phyloP scores from a whole-genome alignment of 805 yeast genomes.

The Candida patagonica region DNA sequence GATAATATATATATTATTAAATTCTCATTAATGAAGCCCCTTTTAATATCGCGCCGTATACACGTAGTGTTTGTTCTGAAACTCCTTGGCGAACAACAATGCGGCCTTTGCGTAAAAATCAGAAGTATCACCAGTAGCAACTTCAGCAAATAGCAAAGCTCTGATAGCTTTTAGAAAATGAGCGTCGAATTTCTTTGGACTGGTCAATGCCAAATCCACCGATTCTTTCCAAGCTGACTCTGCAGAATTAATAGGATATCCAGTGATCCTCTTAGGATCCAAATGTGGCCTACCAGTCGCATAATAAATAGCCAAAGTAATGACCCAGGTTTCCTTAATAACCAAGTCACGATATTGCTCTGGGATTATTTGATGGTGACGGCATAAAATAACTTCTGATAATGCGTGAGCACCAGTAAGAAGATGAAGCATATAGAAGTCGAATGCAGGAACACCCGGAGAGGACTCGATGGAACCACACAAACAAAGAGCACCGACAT shows the following conservation, averaged over 20 bases:
- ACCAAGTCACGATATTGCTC: conserved; percentile 9
- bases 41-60: not conserved
- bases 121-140: conserved; percentile 9
- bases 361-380: conserved; percentile 11
- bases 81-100: conserved; percentile 8
- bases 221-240: conserved; percentile 14
- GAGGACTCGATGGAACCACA: conserved; percentile 15
- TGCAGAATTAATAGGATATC: conserved; percentile 5
- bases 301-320: conserved; percentile 14
- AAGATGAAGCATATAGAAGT: conserved; percentile 24
- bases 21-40: not conserved
- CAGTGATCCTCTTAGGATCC: conserved; percentile 7
- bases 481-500: conserved; percentile 16
- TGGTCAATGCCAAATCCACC: conserved; percentile 14
- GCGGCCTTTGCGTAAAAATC: conserved; percentile 18
- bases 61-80: conserved; percentile 3
- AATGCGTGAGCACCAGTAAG: conserved; percentile 24
- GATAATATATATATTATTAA: too few relatives aligned
- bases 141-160: conserved; percentile 16
- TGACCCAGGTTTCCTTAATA: conserved; percentile 13
- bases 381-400: conserved; percentile 14
- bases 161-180: conserved; percentile 19
- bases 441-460: conserved; percentile 16
- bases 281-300: conserved; percentile 15
- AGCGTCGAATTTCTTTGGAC: conserved; percentile 13